A percentile compares a stretch with the other conserved stretches of the same genome.
phyloP scores from a whole-genome alignment of 805 yeast species.

The Naumovozyma dairenensis region DNA sequence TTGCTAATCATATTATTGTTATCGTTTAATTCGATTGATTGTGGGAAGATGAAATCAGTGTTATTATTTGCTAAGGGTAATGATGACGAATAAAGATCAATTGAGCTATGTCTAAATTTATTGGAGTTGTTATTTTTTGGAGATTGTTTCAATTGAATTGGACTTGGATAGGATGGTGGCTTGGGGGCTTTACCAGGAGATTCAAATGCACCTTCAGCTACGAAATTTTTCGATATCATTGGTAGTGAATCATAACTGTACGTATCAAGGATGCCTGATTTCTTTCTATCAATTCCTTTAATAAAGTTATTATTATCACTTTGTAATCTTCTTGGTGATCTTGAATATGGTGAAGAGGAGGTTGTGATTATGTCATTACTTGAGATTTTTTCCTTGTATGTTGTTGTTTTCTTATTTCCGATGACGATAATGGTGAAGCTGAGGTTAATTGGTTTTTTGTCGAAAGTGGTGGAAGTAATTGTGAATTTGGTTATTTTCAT shows the following conservation, averaged over 20 bases:
- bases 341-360: too few relatives aligned
- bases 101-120: not conserved
- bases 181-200: conserved; percentile 68
- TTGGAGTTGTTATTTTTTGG: conserved; percentile 1
- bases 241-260: too few relatives aligned
- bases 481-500: not conserved
- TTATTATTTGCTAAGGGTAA: not conserved
- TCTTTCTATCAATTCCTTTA: too few relatives aligned
- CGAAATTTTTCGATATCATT: too few relatives aligned
- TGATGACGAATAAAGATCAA: not conserved
- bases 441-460: conserved; percentile 28
- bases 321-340: too few relatives aligned
- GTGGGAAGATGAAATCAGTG: not conserved
- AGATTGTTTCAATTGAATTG: conserved; percentile 23
- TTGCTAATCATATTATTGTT: not conserved
- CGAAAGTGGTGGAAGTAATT: not conserved
- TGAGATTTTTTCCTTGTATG: conserved; percentile 14
- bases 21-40: not conserved
- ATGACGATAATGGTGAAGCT: conserved; percentile 1
- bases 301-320: too few relatives aligned
- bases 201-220: conserved; percentile 29
- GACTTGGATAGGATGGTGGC: conserved; percentile 45
- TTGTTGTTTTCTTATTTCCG: too few relatives aligned
- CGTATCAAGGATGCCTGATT: too few relatives aligned
- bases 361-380: too few relatives aligned